phyloP scores from a whole-genome alignment of 2,329 filamentous ascomycete species.

The Hypoxylon sp. region DNA sequence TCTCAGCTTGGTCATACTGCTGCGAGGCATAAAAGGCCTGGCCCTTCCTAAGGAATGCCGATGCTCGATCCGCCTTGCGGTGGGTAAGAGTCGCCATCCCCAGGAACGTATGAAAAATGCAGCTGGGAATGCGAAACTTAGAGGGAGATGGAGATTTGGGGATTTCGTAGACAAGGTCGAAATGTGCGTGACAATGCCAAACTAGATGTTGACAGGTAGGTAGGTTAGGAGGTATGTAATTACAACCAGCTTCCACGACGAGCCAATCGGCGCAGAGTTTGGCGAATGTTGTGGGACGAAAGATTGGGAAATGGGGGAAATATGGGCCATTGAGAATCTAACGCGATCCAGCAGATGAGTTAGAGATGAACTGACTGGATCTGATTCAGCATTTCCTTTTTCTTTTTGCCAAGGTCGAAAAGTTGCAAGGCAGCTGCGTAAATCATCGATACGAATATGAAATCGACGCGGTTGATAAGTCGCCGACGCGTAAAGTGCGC shows the following conservation, averaged over 20 bases:
- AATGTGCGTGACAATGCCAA: not conserved
- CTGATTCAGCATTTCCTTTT: not conserved
- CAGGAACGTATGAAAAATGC: not conserved
- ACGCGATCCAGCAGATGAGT: not conserved
- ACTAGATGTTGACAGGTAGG: not conserved
- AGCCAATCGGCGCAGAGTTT: not conserved
- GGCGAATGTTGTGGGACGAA: not conserved
- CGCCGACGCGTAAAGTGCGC: conserved; percentile 36
- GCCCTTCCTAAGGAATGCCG: conserved; percentile 23
- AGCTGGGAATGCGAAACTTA: not conserved
- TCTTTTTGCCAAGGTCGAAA: not conserved
- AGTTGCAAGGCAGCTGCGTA: not conserved
- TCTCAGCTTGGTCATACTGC: conserved; percentile 25
- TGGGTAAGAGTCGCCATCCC: conserved; percentile 23
- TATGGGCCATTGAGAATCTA: not conserved
- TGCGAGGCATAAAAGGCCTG: conserved; percentile 17
- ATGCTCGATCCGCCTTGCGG: not conserved
- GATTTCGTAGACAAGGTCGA: not conserved
- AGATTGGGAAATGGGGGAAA: not conserved
- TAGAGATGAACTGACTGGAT: no score
- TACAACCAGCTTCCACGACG: not conserved
- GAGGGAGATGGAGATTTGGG: not conserved
- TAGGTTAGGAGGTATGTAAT: not conserved
- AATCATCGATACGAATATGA: not conserved
- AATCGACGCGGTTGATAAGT: conserved; percentile 13